phyloP scores from a whole-genome alignment of 2,329 filamentous ascomycete genomes.

The Mycogone perniciosa region DNA sequence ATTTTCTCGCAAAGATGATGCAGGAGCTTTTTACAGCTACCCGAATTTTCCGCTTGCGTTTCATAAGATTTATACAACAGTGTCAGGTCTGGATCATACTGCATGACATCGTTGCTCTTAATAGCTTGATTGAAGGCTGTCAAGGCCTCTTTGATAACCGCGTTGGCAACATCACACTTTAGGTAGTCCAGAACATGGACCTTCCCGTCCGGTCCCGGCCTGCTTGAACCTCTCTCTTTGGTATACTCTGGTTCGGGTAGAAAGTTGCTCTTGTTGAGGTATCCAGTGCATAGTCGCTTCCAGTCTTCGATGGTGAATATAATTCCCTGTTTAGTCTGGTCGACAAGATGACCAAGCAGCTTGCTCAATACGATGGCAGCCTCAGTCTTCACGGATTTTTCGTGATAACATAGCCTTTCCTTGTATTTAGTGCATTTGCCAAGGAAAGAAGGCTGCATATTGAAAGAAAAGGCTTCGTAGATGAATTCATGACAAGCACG shows the following conservation, averaged over 20 bases:
- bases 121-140: constrained; percentile 24
- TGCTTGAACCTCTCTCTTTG: constrained; percentile 24
- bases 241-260: constrained; percentile 40
- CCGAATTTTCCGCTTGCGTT: constrained; percentile 19
- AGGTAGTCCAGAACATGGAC: constrained; percentile 57
- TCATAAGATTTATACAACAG: constrained; percentile 29
- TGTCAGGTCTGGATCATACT: constrained; percentile 15
- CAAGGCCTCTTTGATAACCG: constrained; percentile 33
- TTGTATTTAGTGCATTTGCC: constrained; percentile 60
- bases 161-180: constrained; percentile 47
- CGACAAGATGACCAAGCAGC: constrained; percentile 49
- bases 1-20: constrained; percentile 30
- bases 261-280: constrained; percentile 16
- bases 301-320: constrained; percentile 41
- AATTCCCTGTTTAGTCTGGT: constrained; percentile 51
- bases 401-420: constrained; percentile 55
- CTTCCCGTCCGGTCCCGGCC: constrained; percentile 16
- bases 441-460: constrained; percentile 49
- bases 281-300: constrained; percentile 27
- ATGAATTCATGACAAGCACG: constrained; percentile 40
- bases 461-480: constrained; percentile 49
- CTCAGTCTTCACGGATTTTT: constrained; percentile 40
- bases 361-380: constrained; percentile 45
- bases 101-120: neutral
- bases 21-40: constrained; percentile 27